Base-by-base conservation (phyloP, 768 basidiomycete species). In the Lepiota venenata region DNA sequence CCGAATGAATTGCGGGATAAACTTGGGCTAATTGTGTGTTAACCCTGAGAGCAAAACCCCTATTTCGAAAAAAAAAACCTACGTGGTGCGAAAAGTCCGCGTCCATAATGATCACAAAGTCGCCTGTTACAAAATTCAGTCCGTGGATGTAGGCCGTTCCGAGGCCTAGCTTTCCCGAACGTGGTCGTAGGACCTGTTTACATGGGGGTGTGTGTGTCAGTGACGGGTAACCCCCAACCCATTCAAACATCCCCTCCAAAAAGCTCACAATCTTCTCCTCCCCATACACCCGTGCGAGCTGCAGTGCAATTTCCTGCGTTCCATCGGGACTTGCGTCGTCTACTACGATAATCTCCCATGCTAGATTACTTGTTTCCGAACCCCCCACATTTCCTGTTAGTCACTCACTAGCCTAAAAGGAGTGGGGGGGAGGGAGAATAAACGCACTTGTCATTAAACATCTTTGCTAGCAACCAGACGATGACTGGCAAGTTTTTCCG, bases 51-150 rank as follows among this genome's bases (percentile, higher is more conserved):
- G n/a, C n/a, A n/a, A 49, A 63, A 36, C 25, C 22, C 16, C 14
- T 47, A 18, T 50, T n/a, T n/a, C 25, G 5, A 25, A 2, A 25
- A 25, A 25, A 25, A 59, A 56, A 16, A 71, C 88, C 42, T 71
- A 93, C 93, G 61, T 96, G 93, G 64, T 96, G 93, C 4, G 92
- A 94, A 70, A 96, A 94, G 72, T 96, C 93, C 47, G 93, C 93
- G 62, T 96, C 93, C 93, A 96, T 96, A 66, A 96, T 95, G 64
- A 95, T 91, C 18, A 94, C 91, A 71, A 94, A 96, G 69, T 92
- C 91, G 8, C 93, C 93, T 0, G 86, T 86, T 61, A 87, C 88
- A 69, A 90, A 95, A 61, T 91, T 86, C 45, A 96, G 75, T 11
- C 93, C 93, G 64, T 96, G 89, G 36, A 95, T 89, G 65, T 96